Evolutionary conservation across 2,329 filamentous ascomycete genomes (phyloP), one percentile per base, ranked within the genome.

Genomic region (Epichloe gansuensis): DNA sequence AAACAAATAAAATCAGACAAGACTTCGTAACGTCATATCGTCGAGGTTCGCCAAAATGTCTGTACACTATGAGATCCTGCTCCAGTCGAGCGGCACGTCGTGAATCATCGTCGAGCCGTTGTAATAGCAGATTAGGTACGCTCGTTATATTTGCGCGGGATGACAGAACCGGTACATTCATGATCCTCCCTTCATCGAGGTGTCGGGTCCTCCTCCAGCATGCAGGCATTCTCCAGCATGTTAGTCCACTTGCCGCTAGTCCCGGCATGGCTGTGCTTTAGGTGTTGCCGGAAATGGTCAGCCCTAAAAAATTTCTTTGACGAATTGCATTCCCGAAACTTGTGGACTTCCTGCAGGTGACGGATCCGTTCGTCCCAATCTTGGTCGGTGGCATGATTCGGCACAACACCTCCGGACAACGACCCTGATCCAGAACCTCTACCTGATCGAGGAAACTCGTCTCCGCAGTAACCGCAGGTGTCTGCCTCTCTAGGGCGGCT

Each of bases 241-340:
- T 97, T 97, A 12, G 93, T 98, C 93, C 93, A 98, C 69, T 97
- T 97, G 35, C 93, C 93, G 68, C 89, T 96, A 0, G 89, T 91
- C 38, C 93, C 93, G 39, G 87, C 88, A 69, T 97, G 93, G 66
- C 89, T 96, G 67, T 98, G 93, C 74, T 97, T 98, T 53, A 98
- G 74, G 69, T 98, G 93, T 68, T 98, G 93, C 54, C 93, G 83
- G 75, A 98, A 98, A 67, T 98, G 93, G 67, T 98, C 93, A 36
- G 93, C 93, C 39, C 93, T 81, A 72, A 87, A 98, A 68, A 98
- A 98, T 67, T 97, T 97, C 75, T 98, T 98, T 59, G 87, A 86
- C 62, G 93, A 89, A 67, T 98, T 98, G 77, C 93, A 98, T 71
- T 97, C 93, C 56, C 89, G 82, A 66, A 95, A 98, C 66, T 98